A percentile compares a stretch with the other conserved stretches of the same genome.
Evolutionary conservation across 2,329 filamentous ascomycete species (phyloP).

Genomic region (Cytospora mali): DNA sequence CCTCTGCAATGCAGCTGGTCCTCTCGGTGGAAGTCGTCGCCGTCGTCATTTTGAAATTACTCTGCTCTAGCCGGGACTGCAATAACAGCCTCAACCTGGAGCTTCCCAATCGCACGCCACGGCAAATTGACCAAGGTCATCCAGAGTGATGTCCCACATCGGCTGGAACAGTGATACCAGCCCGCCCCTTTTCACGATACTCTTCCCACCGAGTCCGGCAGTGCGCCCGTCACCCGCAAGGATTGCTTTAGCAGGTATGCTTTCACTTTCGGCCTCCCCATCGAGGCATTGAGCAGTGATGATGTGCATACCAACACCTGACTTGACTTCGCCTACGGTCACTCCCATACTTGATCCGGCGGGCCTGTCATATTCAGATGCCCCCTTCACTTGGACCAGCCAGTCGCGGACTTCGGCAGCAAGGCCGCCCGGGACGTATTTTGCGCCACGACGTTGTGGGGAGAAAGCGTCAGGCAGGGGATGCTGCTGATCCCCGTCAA

Average conservation of each 20-base stretch:
- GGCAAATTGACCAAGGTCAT: conserved; percentile 37
- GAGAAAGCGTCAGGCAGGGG: conserved; percentile 43
- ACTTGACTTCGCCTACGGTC: conserved; percentile 33
- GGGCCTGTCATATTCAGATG: conserved; percentile 29
- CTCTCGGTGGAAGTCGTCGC: too few species aligned
- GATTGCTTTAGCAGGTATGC: conserved; percentile 22
- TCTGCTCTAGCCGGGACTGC: not conserved
- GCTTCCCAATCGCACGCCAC: conserved; percentile 44
- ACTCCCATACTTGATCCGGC: conserved; percentile 26
- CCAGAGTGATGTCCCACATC: conserved; percentile 41
- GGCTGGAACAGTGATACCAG: conserved; percentile 40
- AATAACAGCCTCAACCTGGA: not conserved
- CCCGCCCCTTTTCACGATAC: conserved; percentile 34
- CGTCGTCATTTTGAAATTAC: not conserved
- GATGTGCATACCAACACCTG: conserved; percentile 36
- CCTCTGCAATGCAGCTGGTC: not conserved
- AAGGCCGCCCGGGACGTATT: conserved; percentile 44
- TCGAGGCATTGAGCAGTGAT: conserved; percentile 29
- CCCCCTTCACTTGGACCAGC: conserved; percentile 47
- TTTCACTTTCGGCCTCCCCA: conserved; percentile 7
- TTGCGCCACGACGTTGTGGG: conserved; percentile 39
- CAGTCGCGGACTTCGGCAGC: conserved; percentile 48
- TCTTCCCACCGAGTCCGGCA: conserved; percentile 34
- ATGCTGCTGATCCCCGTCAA: conserved; percentile 28
- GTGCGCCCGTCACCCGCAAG: conserved; percentile 35